These are phyloP conservation scores for Candida andamanensis DNA, from an alignment of 805 yeast genomes.

Conservation along the genomic window DNA sequence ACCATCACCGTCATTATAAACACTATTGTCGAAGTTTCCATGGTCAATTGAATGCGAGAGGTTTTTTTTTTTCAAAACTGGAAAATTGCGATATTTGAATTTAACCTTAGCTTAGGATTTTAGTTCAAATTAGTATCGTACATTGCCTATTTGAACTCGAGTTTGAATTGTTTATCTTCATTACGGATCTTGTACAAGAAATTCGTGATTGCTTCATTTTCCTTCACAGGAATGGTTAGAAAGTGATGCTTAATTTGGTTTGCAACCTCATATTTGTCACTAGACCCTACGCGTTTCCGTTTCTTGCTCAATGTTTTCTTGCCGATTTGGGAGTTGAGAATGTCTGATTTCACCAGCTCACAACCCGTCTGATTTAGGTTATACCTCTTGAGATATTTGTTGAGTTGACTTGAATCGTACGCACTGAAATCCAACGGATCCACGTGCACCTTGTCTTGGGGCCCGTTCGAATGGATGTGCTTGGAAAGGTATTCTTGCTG, in stretches of 20 bases:
- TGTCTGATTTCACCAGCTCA: conserved; percentile 62
- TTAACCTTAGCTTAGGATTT: no score
- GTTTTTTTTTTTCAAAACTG: no score
- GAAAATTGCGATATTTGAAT: no score
- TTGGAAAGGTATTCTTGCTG: conserved; percentile 64
- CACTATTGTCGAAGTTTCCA: conserved; percentile 54
- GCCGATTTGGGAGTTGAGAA: conserved; percentile 70
- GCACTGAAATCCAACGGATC: conserved; percentile 68
- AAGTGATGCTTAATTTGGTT: conserved; percentile 66
- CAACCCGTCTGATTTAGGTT: conserved; percentile 53
- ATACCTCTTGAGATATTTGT: conserved; percentile 63
- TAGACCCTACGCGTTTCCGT: conserved; percentile 44
- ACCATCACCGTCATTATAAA: conserved; percentile 44
- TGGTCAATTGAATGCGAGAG: no score
- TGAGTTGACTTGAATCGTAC: conserved; percentile 57
- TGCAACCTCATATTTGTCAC: conserved; percentile 45
- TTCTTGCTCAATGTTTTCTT: conserved; percentile 50
- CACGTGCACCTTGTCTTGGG: conserved; percentile 45
- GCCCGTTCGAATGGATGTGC: conserved; percentile 72
- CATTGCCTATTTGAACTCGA: conserved; percentile 26
- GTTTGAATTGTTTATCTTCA: conserved; percentile 46
- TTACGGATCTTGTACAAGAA: conserved; percentile 82
- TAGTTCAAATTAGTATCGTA: background rate
- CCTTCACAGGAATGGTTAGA: conserved; percentile 52
- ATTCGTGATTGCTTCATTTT: conserved; percentile 81